Evolutionary conservation across 805 yeast genomes (phyloP).

Genomic region (Starmerella apicola): DNA sequence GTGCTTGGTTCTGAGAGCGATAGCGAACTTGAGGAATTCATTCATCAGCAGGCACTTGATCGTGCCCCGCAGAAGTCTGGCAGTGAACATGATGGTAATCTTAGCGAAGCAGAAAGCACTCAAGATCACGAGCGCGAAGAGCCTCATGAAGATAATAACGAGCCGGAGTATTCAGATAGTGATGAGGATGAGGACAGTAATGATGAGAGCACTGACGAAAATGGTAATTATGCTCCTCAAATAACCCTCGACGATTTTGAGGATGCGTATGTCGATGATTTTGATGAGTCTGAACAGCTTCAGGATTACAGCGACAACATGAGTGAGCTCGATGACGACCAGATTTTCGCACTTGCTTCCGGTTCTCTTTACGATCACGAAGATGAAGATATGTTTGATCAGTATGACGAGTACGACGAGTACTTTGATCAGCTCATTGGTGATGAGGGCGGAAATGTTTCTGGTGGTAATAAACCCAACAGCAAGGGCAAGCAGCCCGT

Average conservation of each 20-base stretch:
- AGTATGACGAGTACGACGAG: constrained; percentile 15
- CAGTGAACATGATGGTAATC: not conserved
- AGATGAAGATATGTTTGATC: constrained; percentile 10
- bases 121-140: not conserved
- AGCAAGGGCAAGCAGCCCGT: not conserved
- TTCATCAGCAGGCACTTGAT: not conserved
- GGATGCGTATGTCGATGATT: not conserved
- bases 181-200: constrained; percentile 3
- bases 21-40: constrained; percentile 1
- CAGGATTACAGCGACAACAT: constrained; percentile 12
- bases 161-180: not conserved
- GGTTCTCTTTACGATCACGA: constrained; percentile 5
- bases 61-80: not conserved
- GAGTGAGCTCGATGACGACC: constrained; percentile 17
- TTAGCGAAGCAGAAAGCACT: not conserved
- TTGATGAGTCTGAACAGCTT: not conserved
- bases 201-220: constrained; percentile 1
- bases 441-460: no score
- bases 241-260: not conserved
- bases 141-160: not conserved
- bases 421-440: constrained; percentile 14
- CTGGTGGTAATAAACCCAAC: constrained; percentile 3
- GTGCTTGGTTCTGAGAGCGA: constrained; percentile 2
- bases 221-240: not conserved
- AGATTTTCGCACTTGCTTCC: constrained; percentile 15